Percentiles rank a stretch among this genome's conserved stretches.
Evolutionary conservation across 768 basidiomycete species (phyloP).

Genomic region (Holtermanniella nyarrowii): DNA sequence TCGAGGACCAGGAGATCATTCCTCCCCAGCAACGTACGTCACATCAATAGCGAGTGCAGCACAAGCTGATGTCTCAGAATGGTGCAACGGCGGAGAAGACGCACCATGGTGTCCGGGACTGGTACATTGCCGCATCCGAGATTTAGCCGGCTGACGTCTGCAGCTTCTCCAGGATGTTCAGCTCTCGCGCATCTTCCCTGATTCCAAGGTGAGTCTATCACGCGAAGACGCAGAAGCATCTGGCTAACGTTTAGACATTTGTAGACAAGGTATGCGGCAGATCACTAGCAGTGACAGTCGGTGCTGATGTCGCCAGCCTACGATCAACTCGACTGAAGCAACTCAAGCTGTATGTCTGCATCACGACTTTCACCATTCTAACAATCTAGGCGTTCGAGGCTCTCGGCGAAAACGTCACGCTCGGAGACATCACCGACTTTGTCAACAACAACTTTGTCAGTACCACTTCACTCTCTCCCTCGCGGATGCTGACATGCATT

Average conservation of each 20-base stretch:
- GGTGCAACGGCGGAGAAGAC: slow-evolving; percentile 29
- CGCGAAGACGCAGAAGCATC: not conserved
- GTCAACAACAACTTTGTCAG: slow-evolving; percentile 59
- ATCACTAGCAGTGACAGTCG: not conserved
- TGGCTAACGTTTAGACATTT: slow-evolving; percentile 51
- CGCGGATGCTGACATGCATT: not conserved
- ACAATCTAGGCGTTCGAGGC: slow-evolving; percentile 51
- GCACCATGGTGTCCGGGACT: slow-evolving; percentile 33
- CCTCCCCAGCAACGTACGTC: slow-evolving; percentile 31
- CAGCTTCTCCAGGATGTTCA: slow-evolving; percentile 66
- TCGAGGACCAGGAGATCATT: slow-evolving; percentile 25
- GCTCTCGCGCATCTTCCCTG: slow-evolving; percentile 60
- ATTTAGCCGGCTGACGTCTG: slow-evolving; percentile 4
- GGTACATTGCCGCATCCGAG: slow-evolving; percentile 9
- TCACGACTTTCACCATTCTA: not conserved
- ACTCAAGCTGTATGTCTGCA: slow-evolving; percentile 41
- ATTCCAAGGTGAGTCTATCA: slow-evolving; percentile 40
- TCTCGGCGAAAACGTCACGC: slow-evolving; percentile 47
- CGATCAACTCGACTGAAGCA: slow-evolving; percentile 53
- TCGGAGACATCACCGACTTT: slow-evolving; percentile 57
- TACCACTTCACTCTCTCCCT: not conserved
- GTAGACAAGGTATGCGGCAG: slow-evolving; percentile 49
- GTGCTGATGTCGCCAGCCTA: slow-evolving; percentile 50
- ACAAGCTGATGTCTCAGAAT: slow-evolving; percentile 10
- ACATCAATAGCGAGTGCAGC: slow-evolving; percentile 1